phyloP scores from a whole-genome alignment of 805 yeast species.

The Helenozyma rhizophorensis region DNA sequence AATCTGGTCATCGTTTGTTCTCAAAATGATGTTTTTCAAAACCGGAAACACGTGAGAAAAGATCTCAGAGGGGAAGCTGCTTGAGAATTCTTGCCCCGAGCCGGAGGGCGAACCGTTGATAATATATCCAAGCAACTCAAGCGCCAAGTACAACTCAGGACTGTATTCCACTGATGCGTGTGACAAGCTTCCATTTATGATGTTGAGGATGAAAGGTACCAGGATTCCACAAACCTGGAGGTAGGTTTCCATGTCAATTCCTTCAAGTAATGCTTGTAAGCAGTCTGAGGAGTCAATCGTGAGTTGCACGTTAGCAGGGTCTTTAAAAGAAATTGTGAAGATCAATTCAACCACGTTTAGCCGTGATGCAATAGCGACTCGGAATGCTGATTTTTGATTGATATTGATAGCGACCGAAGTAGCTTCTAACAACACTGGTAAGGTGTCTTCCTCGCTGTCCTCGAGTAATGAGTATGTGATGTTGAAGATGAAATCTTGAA shows the following conservation, averaged over 20 bases:
- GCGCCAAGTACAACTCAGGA: slow-evolving; percentile 53
- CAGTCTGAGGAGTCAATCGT: slow-evolving; percentile 67
- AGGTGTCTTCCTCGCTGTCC: slow-evolving; percentile 76
- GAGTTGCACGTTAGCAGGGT: slow-evolving; percentile 70
- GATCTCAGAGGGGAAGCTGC: slow-evolving; percentile 33
- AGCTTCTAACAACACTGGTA: slow-evolving; percentile 67
- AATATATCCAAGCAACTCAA: slow-evolving; percentile 54
- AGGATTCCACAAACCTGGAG: slow-evolving; percentile 44
- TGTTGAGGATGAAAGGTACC: slow-evolving; percentile 45
- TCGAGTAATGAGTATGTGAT: slow-evolving; percentile 45
- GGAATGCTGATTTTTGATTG: slow-evolving; percentile 23
- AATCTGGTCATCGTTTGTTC: slow-evolving; percentile 68
- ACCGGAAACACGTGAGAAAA: slow-evolving; percentile 42
- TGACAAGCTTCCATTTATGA: slow-evolving; percentile 22
- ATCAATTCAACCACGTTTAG: slow-evolving; percentile 50
- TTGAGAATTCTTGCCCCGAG: slow-evolving; percentile 3
- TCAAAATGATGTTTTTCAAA: slow-evolving; percentile 35
- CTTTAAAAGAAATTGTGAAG: slow-evolving; percentile 62
- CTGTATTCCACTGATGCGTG: slow-evolving; percentile 43
- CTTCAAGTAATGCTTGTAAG: slow-evolving; percentile 53
- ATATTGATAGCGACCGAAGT: slow-evolving; percentile 52
- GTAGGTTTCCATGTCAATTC: slow-evolving; percentile 43
- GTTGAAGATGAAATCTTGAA: slow-evolving; percentile 33
- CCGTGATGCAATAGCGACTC: slow-evolving; percentile 9
- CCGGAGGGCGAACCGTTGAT: slow-evolving; percentile 39